Evolutionary conservation across 768 basidiomycete species (phyloP), one percentile per base, ranked within the genome.

Genomic region (Xerocomellus chrysenteron): DNA sequence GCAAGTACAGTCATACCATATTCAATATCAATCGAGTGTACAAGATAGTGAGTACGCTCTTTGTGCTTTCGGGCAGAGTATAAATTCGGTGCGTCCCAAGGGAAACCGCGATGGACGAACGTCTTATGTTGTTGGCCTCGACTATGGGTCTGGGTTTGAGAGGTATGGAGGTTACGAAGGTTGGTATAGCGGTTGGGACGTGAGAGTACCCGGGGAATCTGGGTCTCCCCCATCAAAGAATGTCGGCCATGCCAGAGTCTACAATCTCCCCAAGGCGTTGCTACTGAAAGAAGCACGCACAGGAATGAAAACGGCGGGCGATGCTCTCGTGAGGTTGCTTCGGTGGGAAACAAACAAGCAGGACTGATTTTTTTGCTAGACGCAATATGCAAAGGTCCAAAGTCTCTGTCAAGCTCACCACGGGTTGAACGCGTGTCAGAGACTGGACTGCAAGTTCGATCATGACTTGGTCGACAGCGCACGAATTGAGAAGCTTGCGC

Each of bases 1-100:
- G 63, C 62, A 64, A 54, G 47, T 61, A 55, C 42, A 65, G 59
- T n/a, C 63, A 61, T 47, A 61, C 56, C 24, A 61, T 61, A 36
- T 64, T 64, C 56, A 64, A 64, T 17, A 26, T 47, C 39, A 47
- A 58, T 26, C 63, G 62, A 5, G 63, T 58, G 21, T 43, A 51
- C 37, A 50, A 44, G 21, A 33, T 61, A 26, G 63, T 64, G 45
- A 51, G 56, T 46, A 19, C 19, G 4, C 4, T 21, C 12, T 14
- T 24, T 13, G 5, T 35, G 8, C 19, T 9, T 32, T 37, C 5
- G 10, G 33, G 16, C 3, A 12, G 39, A 35, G 39, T 17, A 12
- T 21, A 16, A 14, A 24, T 19, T 28, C 28, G 12, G 24, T 28
- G n/a, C 4, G 5, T 37, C 28, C 8, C 11, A 46, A 54, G 57